Evolutionary conservation across 2,329 filamentous ascomycete species (phyloP), one percentile per base, ranked within the genome.

Genomic region (Zasmidium cellare): DNA sequence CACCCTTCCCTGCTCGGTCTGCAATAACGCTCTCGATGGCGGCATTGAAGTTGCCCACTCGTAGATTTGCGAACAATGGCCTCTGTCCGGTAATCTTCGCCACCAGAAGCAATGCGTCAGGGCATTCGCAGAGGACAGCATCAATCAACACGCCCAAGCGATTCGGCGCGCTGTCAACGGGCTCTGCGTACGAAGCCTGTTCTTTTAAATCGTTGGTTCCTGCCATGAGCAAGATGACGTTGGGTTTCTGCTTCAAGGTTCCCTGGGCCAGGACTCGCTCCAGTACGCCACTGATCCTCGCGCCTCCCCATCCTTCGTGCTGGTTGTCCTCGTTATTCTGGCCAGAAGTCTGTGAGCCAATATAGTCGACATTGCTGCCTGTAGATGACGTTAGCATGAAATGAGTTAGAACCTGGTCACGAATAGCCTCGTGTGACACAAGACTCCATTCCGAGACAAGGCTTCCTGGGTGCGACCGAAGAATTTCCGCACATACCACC

Each of bases 221-320:
- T 2, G 60, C 60, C 46, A 60, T 57, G 3, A 63, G 38, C 14
- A 63, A 51, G 19, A 63, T 57, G 18, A 63, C 58, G 28, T 63
- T 60, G 3, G 60, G 60, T 2, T 38, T 44, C 14, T 31, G 31
- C 11, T 11, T 7, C 22, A 55, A 20, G 9, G 28, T 47, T 18
- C 35, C 35, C 16, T 14, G n/a, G 9, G 18, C 11, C 7, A 19
- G n/a, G 2, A 46, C 25, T 12, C 9, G 31, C 16, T 47, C 28
- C 12, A 19, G 7, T 14, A 55, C 24, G 18, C 46, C 9, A 16
- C 24, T 23, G n/a, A 55, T 55, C 22, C 9, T 45, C 6, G 18
- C 23, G 44, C 44, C 52, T 14, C 14, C 16, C n/a, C 11, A 55
- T n/a, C 52, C 52, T 48, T 55, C 52, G 19, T 55, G 52, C 19